Percentiles rank a stretch among this genome's conserved stretches.
phyloP scores from a whole-genome alignment of 305 asterid genomes.

The Fraxinus sp. region DNA sequence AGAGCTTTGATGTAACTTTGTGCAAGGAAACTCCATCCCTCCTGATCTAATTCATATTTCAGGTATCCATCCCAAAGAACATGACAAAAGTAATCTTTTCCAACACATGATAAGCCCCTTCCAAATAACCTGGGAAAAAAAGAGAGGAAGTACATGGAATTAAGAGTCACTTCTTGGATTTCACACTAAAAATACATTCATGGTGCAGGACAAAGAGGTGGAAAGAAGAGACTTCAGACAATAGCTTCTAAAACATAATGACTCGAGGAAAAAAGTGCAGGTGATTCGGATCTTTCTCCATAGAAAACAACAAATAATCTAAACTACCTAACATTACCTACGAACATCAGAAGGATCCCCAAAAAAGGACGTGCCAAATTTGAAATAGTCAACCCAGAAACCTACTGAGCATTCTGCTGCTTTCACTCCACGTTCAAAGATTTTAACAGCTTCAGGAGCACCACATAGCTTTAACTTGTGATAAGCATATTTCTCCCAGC shows the following conservation, averaged over 20 bases:
- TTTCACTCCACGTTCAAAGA: conserved; percentile 63
- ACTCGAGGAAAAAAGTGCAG: background rate
- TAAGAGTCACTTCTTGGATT: conserved; percentile 17
- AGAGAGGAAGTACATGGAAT: conserved; percentile 1
- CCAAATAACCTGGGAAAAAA: conserved; percentile 61
- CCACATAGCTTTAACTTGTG: conserved; percentile 55
- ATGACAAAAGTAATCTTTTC: conserved; percentile 75
- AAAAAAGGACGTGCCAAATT: conserved; percentile 51
- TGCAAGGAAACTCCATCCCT: conserved; percentile 77
- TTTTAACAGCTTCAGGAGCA: conserved; percentile 60
- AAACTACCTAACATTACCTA: conserved; percentile 50
- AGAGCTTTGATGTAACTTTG: conserved; percentile 70
- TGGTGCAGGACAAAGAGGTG: conserved; percentile 16
- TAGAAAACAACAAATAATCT: conserved; percentile 21
- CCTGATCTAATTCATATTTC: conserved; percentile 64
- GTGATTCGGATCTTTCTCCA: conserved; percentile 4
- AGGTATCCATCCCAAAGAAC: conserved; percentile 83
- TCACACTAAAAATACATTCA: conserved; percentile 15
- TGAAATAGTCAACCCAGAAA: conserved; percentile 79
- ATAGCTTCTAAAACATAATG: conserved; percentile 9
- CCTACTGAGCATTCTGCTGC: conserved; percentile 67
- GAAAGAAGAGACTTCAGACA: conserved; percentile 10
- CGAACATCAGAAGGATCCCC: conserved; percentile 73
- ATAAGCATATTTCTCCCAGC: conserved; percentile 71
- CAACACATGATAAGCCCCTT: conserved; percentile 73